phyloP scores from a whole-genome alignment of 139 green algal species.

The Asterochloris erici region DNA sequence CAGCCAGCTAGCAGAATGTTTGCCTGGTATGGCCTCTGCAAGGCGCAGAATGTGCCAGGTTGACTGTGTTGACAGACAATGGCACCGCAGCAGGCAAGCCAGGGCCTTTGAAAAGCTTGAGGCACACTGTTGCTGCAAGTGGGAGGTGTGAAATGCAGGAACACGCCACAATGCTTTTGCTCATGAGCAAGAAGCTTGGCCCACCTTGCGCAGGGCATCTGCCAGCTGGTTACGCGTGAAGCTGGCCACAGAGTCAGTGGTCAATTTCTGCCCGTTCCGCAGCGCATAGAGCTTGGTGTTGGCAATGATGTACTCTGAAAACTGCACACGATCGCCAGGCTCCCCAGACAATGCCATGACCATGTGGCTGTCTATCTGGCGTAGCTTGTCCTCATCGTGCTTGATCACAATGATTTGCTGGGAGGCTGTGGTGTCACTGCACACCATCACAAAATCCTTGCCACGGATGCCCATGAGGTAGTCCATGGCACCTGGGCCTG shows the following conservation, averaged over 20 bases:
- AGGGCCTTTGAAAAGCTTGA: too few species aligned
- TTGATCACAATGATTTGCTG: conserved; percentile 97
- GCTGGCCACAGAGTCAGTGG: conserved; percentile 88
- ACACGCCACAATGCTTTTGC: too few species aligned
- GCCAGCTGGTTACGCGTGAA: conserved; percentile 92
- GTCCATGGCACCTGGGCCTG: conserved; percentile 52
- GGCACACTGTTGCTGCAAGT: too few species aligned
- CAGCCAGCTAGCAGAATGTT: conserved; percentile 96
- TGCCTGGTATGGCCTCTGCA: conserved; percentile 86
- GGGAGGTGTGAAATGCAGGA: too few species aligned
- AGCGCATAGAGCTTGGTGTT: conserved; percentile 93
- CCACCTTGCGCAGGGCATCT: conserved; percentile 81
- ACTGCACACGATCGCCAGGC: conserved; percentile 41
- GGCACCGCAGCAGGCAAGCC: too few species aligned
- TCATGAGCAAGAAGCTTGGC: not conserved
- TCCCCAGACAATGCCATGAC: conserved; percentile 77
- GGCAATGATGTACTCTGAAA: conserved; percentile 83
- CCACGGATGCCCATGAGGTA: conserved; percentile 70
- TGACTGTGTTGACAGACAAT: too few species aligned
- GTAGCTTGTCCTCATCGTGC: conserved; percentile 86
- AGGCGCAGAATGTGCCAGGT: not conserved
- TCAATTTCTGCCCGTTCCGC: conserved; percentile 75
- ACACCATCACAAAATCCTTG: conserved; percentile 95
- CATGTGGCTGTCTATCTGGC: conserved; percentile 78
- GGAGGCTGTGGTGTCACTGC: conserved; percentile 79